Evolutionary conservation across 805 yeast genomes (phyloP).

Genomic region (Candida gorgasii): DNA sequence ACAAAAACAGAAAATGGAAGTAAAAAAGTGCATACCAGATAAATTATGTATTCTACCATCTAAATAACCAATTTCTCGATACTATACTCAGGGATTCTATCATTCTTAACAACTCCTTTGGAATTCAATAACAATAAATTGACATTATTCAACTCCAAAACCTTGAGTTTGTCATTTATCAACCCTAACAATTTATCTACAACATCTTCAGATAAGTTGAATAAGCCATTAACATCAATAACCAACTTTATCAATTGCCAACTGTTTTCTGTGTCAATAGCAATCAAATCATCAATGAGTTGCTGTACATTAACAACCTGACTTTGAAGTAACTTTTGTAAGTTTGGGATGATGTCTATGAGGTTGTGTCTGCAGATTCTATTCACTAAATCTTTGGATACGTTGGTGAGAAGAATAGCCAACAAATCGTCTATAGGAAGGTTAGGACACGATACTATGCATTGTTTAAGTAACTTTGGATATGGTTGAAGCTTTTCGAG

Average conservation of each 20-base stretch:
- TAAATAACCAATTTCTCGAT: slow-evolving; percentile 38
- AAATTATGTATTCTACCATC: no score
- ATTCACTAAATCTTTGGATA: slow-evolving; percentile 54
- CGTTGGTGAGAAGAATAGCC: neutral
- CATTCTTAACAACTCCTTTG: slow-evolving; percentile 22
- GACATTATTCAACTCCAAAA: slow-evolving; percentile 43
- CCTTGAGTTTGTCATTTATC: slow-evolving; percentile 49
- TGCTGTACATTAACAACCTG: slow-evolving; percentile 33
- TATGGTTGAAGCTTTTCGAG: slow-evolving; percentile 45
- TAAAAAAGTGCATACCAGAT: no score
- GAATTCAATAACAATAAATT: slow-evolving; percentile 45
- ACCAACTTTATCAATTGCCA: slow-evolving; percentile 63
- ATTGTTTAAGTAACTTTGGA: slow-evolving; percentile 75
- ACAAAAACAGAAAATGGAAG: no score
- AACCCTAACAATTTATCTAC: slow-evolving; percentile 45
- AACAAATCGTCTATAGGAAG: slow-evolving; percentile 65
- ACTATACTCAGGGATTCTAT: slow-evolving; percentile 55
- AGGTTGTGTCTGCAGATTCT: slow-evolving; percentile 63
- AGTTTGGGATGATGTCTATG: slow-evolving; percentile 51
- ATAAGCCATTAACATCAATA: slow-evolving; percentile 72
- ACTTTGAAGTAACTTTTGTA: slow-evolving; percentile 2
- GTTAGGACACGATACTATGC: slow-evolving; percentile 75
- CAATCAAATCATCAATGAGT: slow-evolving; percentile 34
- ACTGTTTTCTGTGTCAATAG: slow-evolving; percentile 49
- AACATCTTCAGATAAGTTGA: slow-evolving; percentile 57